Evolutionary conservation across 345 rosid species (phyloP).

Genomic region (Kernera saxatilis): DNA sequence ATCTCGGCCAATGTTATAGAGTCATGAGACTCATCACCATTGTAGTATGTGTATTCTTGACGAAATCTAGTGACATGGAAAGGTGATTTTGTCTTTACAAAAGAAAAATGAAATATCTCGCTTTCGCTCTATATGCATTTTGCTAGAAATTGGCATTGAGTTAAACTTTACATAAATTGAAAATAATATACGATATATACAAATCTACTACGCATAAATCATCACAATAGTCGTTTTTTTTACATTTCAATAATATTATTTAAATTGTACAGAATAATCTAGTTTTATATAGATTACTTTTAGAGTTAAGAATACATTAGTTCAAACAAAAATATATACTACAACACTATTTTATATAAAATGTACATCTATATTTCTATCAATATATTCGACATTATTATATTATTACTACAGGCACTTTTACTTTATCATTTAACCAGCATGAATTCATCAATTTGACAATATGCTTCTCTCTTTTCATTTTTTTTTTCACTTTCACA

Average conservation of each 20-base stretch:
- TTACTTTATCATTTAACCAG: not conserved
- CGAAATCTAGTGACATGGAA: not conserved
- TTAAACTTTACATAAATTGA: not conserved
- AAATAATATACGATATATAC: not conserved
- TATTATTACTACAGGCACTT: not conserved
- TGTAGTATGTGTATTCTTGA: slow-evolving; percentile 13
- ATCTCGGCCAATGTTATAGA: not conserved
- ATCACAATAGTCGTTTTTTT: too few species aligned
- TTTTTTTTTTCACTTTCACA: not conserved
- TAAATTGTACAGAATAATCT: too few species aligned
- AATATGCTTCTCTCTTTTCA: not conserved
- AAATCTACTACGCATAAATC: not conserved
- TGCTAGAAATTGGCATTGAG: not conserved
- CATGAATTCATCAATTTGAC: not conserved
- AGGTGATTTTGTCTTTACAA: not conserved
- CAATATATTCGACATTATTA: not conserved
- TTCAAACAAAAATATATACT: not conserved
- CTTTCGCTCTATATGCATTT: not conserved
- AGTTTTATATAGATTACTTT: too few species aligned
- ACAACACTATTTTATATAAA: not conserved
- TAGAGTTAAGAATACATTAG: not conserved
- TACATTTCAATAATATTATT: too few species aligned
- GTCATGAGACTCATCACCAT: not conserved
- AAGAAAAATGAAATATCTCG: not conserved
- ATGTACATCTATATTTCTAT: not conserved